Percentiles rank a stretch among this genome's conserved stretches.
These are phyloP conservation scores for Penicillium malachiteum DNA, from an alignment of 495 filamentous ascomycete species.

Conservation along the genomic window DNA sequence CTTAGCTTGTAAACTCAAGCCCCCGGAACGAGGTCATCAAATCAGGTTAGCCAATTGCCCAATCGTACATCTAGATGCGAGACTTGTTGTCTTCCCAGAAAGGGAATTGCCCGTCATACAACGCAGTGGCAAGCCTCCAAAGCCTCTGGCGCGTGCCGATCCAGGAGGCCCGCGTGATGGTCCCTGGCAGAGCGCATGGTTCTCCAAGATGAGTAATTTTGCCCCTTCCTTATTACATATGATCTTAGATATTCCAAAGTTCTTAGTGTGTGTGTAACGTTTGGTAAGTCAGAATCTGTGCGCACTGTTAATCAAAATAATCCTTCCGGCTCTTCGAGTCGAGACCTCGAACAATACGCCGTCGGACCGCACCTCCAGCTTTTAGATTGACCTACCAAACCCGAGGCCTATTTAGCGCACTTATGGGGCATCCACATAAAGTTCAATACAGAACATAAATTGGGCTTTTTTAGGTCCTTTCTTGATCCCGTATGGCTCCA, in stretches of 20 bases:
- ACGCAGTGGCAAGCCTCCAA: background rate
- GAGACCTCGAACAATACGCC: background rate
- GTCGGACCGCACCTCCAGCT: background rate
- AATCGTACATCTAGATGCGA: too few relatives aligned
- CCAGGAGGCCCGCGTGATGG: background rate
- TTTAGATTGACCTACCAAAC: background rate
- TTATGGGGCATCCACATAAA: background rate
- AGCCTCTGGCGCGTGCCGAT: background rate
- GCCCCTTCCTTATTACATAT: background rate
- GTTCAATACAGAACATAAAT: background rate
- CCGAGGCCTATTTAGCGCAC: too few relatives aligned
- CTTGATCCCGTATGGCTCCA: slow-evolving; percentile 8
- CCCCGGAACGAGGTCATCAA: background rate
- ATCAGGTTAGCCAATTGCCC: background rate
- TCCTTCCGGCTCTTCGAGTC: background rate
- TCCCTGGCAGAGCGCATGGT: background rate
- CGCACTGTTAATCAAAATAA: background rate
- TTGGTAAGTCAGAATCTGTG: slow-evolving; percentile 5
- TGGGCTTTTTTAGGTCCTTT: background rate
- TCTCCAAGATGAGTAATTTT: background rate
- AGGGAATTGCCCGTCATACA: too few relatives aligned
- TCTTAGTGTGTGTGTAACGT: background rate
- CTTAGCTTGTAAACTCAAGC: background rate
- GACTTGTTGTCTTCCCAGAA: too few relatives aligned
- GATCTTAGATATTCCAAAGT: too few relatives aligned